phyloP scores from a whole-genome alignment of 225 moss, liverwort and hornwort species.

The Polytrichum commune region DNA sequence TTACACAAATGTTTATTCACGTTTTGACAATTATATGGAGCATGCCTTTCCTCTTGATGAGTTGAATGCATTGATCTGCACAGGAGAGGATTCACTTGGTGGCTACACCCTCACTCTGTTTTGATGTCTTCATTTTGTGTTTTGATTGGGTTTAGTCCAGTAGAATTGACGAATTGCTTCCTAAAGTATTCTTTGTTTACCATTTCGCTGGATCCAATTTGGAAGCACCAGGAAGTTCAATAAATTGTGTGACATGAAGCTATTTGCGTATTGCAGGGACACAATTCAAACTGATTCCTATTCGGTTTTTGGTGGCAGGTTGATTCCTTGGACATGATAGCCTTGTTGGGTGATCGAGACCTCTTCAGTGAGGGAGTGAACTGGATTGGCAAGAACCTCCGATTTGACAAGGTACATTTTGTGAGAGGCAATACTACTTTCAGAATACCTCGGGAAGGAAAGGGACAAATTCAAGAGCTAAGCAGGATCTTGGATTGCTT shows the following conservation, averaged over 20 bases:
- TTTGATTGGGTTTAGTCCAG: neutral
- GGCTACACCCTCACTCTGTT: conserved; percentile 70
- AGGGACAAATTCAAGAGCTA: too few relatives aligned
- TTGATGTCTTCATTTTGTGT: conserved; percentile 1
- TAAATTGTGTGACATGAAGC: too few relatives aligned
- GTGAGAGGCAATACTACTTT: too few relatives aligned
- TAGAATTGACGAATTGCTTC: neutral
- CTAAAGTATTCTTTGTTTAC: too few relatives aligned
- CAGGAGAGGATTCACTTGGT: conserved; percentile 90
- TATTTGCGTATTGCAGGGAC: neutral
- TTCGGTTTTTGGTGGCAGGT: conserved; percentile 40
- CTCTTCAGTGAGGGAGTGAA: conserved; percentile 72
- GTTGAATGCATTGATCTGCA: conserved; percentile 84
- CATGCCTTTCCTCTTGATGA: conserved; percentile 96
- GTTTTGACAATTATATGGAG: conserved; percentile 90
- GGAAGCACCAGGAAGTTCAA: neutral
- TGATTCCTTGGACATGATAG: conserved; percentile 97
- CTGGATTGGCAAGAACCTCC: conserved; percentile 81
- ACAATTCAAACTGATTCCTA: neutral
- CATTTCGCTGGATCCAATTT: neutral
- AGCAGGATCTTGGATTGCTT: neutral
- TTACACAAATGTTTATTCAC: conserved; percentile 92
- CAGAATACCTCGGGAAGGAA: too few relatives aligned
- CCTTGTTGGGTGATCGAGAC: conserved; percentile 70
- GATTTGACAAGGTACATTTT: conserved; percentile 60